These are phyloP conservation scores for Pleurotus tuber-regium DNA, from an alignment of 768 basidiomycete genomes.

Conservation along the genomic window DNA sequence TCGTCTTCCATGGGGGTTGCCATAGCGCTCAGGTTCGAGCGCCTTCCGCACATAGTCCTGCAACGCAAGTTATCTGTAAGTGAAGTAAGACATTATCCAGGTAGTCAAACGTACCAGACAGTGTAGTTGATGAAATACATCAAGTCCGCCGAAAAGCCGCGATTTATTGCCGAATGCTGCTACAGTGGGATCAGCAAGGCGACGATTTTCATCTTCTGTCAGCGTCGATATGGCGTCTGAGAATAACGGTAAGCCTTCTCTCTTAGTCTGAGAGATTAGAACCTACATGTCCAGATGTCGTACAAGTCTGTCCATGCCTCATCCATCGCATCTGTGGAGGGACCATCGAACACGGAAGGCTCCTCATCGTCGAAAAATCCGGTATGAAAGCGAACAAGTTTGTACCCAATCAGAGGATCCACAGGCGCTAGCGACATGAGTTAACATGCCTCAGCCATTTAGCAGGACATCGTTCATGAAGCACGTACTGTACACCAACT, in stretches of 20 bases:
- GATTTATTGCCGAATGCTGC: constrained; percentile 18
- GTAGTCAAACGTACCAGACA: constrained; percentile 17
- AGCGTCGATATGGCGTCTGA: constrained; percentile 17
- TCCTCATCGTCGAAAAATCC: constrained; percentile 5
- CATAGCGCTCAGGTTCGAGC: constrained; percentile 15
- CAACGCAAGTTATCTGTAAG: neutral
- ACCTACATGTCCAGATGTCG: constrained; percentile 15
- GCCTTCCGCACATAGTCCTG: constrained; percentile 19
- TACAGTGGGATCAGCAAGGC: constrained; percentile 19
- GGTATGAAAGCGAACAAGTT: neutral
- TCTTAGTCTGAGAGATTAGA: neutral
- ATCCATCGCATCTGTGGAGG: constrained; percentile 19
- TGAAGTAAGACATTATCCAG: neutral
- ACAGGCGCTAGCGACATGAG: neutral
- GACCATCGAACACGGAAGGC: constrained; percentile 9
- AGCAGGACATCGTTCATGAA: too few relatives aligned
- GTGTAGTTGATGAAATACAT: constrained; percentile 27
- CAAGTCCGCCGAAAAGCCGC: constrained; percentile 17
- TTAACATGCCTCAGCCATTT: neutral
- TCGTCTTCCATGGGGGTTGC: neutral
- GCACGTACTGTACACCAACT: constrained; percentile 3
- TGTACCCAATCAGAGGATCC: neutral
- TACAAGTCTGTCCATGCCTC: constrained; percentile 19
- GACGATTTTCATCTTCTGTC: constrained; percentile 16
- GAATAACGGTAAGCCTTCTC: neutral